These are phyloP conservation scores for Fusarium nematophilum DNA, from an alignment of 2,329 filamentous ascomycete species.

Conservation along the genomic window DNA sequence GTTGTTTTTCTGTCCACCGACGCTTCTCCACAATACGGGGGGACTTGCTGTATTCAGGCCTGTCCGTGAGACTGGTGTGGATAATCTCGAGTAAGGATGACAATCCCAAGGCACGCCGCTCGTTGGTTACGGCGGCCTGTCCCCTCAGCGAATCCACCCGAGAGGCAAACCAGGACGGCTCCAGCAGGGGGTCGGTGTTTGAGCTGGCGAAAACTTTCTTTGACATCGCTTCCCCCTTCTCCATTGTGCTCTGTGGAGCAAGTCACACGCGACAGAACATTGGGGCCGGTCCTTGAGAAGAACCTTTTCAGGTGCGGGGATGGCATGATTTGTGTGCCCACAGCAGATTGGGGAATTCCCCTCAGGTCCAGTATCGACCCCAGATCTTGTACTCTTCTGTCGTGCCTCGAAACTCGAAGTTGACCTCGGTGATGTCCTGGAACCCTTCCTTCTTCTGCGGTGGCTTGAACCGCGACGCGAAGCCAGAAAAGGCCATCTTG, in stretches of 20 bases:
- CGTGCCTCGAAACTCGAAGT: constrained; percentile 80
- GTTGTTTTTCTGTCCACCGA: constrained; percentile 36
- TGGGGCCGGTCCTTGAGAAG: constrained; percentile 17
- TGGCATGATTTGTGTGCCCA: constrained; percentile 31
- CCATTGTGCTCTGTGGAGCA: constrained; percentile 15
- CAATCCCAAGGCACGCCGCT: constrained; percentile 12
- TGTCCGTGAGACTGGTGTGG: neutral
- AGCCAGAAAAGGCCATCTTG: constrained; percentile 82
- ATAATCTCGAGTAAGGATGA: constrained; percentile 18
- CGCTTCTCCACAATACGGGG: constrained; percentile 20
- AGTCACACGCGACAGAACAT: neutral
- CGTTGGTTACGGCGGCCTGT: neutral
- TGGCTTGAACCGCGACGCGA: constrained; percentile 76
- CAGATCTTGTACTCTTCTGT: constrained; percentile 77
- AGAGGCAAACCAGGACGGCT: constrained; percentile 4
- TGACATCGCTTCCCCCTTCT: constrained; percentile 18
- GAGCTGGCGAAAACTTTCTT: constrained; percentile 1
- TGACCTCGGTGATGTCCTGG: constrained; percentile 78
- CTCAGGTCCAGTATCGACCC: constrained; percentile 80
- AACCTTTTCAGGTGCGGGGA: constrained; percentile 28
- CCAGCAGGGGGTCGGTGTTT: neutral
- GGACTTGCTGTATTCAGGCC: constrained; percentile 1
- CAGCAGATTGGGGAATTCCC: constrained; percentile 14
- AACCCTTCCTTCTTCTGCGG: constrained; percentile 84
- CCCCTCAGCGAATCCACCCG: constrained; percentile 2